Base-by-base conservation (phyloP, 2,329 filamentous ascomycete species). In the Phialophora macrospora region DNA sequence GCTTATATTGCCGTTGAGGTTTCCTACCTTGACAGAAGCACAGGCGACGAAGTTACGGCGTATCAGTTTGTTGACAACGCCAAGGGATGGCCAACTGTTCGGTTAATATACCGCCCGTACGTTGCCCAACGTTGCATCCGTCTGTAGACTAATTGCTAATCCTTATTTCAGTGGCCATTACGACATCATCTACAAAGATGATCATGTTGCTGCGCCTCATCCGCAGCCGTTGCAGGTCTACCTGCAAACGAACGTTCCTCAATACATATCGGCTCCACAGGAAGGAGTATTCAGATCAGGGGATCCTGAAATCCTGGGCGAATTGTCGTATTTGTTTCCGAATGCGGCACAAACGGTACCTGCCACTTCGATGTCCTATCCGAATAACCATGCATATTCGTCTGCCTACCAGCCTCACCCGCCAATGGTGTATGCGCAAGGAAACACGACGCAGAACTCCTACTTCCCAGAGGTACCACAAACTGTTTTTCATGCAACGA, bases 1-100 rank as follows among this genome's bases (percentile, higher is more conserved):
- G 88, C 89, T 57, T 88, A 88, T 17, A 87, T 97, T 69, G 87
- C 89, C 4, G 85, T 98, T 22, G 92, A 97, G 75, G 91, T 98
- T 68, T 88, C 92, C 61, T 97, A 98, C 75, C 86, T 99, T 8
- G 95, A 98, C 75, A 88, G 92, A 72, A 97, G 91, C 73, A 83
- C 87, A 54, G 93, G 93, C 20, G 84, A 85, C 55, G 84, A 90
- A 72, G 91, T 92, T 73, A 96, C 75, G 68, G 80, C 77, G 8
- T 79, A 82, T 68, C 71, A 76, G 38, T 72, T 81, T 41, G 76
- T 80, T 4, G 72, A 76, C 12, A 75, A 66, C 84, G 66, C 84
- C 83, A 57, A 63, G 24, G 46, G 48, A 4, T 66, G 60, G 60
- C 74, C 93, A 80, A 85, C 88, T 81, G 75, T 96, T 81, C 81